Evolutionary conservation across 768 basidiomycete genomes (phyloP).

Genomic region (Hypsizygus marmoreus): DNA sequence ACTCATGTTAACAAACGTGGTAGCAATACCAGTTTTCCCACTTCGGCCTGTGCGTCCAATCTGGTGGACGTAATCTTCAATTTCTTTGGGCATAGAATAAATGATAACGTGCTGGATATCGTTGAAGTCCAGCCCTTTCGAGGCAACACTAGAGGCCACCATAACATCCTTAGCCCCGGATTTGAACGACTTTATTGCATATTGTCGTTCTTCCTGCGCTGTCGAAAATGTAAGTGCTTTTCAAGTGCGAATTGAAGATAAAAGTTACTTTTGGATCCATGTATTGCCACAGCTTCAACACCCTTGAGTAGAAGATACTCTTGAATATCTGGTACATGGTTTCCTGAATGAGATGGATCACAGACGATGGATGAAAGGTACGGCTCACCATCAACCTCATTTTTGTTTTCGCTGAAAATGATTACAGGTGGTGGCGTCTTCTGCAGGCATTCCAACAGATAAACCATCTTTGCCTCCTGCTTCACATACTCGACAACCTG

Average conservation of each 20-base stretch:
- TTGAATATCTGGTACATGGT: constrained; percentile 78
- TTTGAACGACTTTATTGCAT: constrained; percentile 98
- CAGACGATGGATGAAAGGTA: background rate
- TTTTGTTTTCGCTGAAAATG: constrained; percentile 98
- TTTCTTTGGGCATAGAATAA: constrained; percentile 99
- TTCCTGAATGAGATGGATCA: background rate
- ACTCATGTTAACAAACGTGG: constrained; percentile 98
- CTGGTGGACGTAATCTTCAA: constrained; percentile 99
- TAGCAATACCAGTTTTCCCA: constrained; percentile 98
- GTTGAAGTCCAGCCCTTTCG: constrained; percentile 97
- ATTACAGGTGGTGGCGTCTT: constrained; percentile 99
- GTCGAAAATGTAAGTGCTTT: constrained; percentile 4
- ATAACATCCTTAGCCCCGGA: constrained; percentile 97
- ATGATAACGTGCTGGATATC: constrained; percentile 99
- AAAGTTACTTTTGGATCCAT: constrained; percentile 89
- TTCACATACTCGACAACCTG: constrained; percentile 99
- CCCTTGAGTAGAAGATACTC: constrained; percentile 97
- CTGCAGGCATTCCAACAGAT: constrained; percentile 94
- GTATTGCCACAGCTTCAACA: constrained; percentile 97
- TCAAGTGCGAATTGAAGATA: background rate
- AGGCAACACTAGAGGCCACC: constrained; percentile 98
- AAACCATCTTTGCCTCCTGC: constrained; percentile 99
- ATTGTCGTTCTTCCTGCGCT: constrained; percentile 99
- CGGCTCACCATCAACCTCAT: constrained; percentile 93
- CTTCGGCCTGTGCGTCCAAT: constrained; percentile 97